These are phyloP conservation scores for Chrysoporthe cubensis DNA, from an alignment of 2,329 filamentous ascomycete genomes.

Conservation along the genomic window DNA sequence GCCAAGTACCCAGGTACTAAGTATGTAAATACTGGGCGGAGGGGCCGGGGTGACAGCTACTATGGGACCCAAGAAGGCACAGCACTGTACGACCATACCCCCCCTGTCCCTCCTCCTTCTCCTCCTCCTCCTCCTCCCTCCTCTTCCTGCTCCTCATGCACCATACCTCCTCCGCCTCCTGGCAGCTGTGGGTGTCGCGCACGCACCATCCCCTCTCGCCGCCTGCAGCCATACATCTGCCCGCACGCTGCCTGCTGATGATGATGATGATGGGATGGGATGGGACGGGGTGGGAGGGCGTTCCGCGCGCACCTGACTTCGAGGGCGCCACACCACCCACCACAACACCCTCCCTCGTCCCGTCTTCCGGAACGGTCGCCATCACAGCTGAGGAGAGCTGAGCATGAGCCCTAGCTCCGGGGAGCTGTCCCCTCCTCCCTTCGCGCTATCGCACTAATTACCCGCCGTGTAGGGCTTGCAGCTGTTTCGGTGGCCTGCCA, in stretches of 20 bases:
- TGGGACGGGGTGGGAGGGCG: not conserved
- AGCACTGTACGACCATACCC: not conserved
- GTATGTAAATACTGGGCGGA: not conserved
- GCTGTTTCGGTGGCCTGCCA: not conserved
- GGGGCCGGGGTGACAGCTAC: not conserved
- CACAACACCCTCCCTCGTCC: not conserved
- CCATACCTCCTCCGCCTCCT: not conserved
- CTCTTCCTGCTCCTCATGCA: not conserved
- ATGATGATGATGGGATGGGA: not conserved
- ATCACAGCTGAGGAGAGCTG: slow-evolving; percentile 9
- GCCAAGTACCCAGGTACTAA: not conserved
- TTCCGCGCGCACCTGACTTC: not conserved
- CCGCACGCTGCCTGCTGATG: not conserved
- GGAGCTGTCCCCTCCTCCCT: slow-evolving; percentile 1
- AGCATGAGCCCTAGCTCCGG: slow-evolving; percentile 10
- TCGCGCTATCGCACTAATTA: not conserved
- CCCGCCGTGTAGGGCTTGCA: not conserved
- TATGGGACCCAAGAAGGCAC: not conserved
- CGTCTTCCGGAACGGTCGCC: not conserved
- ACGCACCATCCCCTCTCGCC: not conserved
- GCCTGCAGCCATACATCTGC: not conserved
- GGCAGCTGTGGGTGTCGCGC: not conserved
- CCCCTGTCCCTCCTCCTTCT: not conserved
- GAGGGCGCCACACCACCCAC: not conserved
- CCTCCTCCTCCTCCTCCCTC: not conserved